Evolutionary conservation across 441 rosid genomes (phyloP).

Genomic region (Flueggea neowawraea): DNA sequence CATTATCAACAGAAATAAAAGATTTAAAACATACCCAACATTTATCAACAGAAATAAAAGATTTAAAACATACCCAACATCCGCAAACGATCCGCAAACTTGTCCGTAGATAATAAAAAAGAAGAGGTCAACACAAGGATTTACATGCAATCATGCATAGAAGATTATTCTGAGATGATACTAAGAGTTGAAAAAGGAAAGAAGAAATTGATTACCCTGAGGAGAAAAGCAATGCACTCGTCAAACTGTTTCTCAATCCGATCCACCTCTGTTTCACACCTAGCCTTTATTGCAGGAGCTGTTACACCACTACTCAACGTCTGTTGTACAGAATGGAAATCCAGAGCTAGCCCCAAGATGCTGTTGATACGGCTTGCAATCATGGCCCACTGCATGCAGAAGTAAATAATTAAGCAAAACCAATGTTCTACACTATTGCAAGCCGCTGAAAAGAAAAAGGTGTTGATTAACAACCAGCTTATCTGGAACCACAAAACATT

Average conservation of each 20-base stretch:
- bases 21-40: slow-evolving; percentile 68
- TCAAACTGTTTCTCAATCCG: slow-evolving; percentile 86
- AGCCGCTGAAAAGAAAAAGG: slow-evolving; percentile 12
- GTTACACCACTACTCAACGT: slow-evolving; percentile 77
- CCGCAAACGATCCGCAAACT: not conserved
- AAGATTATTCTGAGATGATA: slow-evolving; percentile 49
- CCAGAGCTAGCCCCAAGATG: slow-evolving; percentile 86
- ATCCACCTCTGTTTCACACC: slow-evolving; percentile 84
- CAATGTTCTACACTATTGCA: slow-evolving; percentile 6
- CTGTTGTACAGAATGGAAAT: slow-evolving; percentile 89
- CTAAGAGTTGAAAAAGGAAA: not conserved
- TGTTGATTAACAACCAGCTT: slow-evolving; percentile 58
- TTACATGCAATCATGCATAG: not conserved
- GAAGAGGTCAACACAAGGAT: not conserved
- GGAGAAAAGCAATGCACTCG: slow-evolving; percentile 90
- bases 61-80: not conserved
- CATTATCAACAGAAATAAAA: slow-evolving; percentile 2
- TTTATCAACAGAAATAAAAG: slow-evolving; percentile 20
- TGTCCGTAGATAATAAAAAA: not conserved
- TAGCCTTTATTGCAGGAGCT: slow-evolving; percentile 69
- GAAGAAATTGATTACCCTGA: slow-evolving; percentile 51
- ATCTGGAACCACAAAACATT: slow-evolving; percentile 94
- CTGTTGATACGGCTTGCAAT: slow-evolving; percentile 88
- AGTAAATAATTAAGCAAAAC: not conserved
- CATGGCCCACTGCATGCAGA: slow-evolving; percentile 69